These are phyloP conservation scores for Fragilaria radians DNA, from an alignment of 108 stramenopile species.

Conservation along the genomic window DNA sequence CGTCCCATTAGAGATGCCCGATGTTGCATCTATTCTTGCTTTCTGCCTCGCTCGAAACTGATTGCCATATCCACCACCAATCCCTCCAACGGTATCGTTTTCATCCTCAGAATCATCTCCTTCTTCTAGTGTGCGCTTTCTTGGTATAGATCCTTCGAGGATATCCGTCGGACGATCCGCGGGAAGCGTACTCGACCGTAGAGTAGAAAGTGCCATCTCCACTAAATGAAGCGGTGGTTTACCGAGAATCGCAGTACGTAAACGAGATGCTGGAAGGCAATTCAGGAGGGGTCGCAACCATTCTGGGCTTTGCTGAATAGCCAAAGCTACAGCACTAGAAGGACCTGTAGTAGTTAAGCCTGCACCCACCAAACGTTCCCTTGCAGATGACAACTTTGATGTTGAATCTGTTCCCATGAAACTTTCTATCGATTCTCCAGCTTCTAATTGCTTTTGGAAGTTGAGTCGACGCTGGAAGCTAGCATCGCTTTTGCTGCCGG, in stretches of 20 bases:
- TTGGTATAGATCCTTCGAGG: constrained; percentile 5
- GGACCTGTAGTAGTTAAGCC: constrained; percentile 10
- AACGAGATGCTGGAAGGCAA: constrained; percentile 56
- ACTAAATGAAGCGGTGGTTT: constrained; percentile 79
- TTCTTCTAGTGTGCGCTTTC: constrained; percentile 20
- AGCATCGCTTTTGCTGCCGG: constrained; percentile 74
- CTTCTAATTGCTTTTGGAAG: constrained; percentile 29
- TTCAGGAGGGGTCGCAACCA: constrained; percentile 70
- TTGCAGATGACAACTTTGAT: constrained; percentile 46
- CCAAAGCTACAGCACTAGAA: constrained; percentile 36
- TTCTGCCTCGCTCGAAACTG: constrained; percentile 77
- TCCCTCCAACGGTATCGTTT: constrained; percentile 26
- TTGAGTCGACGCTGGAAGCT: constrained; percentile 56
- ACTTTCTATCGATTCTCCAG: constrained; percentile 25
- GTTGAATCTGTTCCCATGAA: constrained; percentile 23
- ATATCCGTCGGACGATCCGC: constrained; percentile 52
- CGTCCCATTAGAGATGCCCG: not conserved
- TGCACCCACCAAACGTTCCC: constrained; percentile 46
- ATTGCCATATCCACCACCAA: constrained; percentile 58
- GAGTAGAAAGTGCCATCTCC: constrained; percentile 62
- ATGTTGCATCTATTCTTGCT: constrained; percentile 12
- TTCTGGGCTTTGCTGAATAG: constrained; percentile 69
- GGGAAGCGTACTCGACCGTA: constrained; percentile 58
- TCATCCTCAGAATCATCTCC: constrained; percentile 71
- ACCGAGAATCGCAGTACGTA: constrained; percentile 50